Percentiles rank a stretch among this genome's conserved stretches.
phyloP scores from a whole-genome alignment of 225 moss, liverwort and hornwort genomes.

The Takakia lepidozioides region DNA sequence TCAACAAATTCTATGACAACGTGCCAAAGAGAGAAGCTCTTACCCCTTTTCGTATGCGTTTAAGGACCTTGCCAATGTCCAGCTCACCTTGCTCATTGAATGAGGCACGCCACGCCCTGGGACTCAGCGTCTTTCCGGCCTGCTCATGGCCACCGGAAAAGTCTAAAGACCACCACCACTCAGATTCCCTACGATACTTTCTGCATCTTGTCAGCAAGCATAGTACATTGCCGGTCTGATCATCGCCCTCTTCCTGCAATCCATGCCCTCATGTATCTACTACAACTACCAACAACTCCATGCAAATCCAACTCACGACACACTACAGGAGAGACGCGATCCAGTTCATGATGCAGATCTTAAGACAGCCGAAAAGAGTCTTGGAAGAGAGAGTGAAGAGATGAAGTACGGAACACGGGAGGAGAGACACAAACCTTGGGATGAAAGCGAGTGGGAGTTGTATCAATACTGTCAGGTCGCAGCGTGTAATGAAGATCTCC shows the following conservation, averaged over 20 bases:
- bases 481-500: too few relatives aligned
- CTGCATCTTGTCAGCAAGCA: too few relatives aligned
- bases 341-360: too few relatives aligned
- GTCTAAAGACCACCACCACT: too few relatives aligned
- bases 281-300: too few relatives aligned
- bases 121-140: constrained; percentile 88
- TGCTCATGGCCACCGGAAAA: constrained; percentile 17
- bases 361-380: background rate
- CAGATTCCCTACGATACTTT: too few relatives aligned
- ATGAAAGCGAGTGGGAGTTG: constrained; percentile 75
- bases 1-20: too few relatives aligned
- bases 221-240: background rate
- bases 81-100: constrained; percentile 76
- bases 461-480: constrained; percentile 70
- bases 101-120: constrained; percentile 70
- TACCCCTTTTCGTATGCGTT: constrained; percentile 89
- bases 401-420: too few relatives aligned
- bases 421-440: too few relatives aligned
- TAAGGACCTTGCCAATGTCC: constrained; percentile 69
- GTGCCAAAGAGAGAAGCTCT: too few relatives aligned
- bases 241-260: background rate
- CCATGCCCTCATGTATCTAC: background rate
- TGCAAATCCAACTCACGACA: too few relatives aligned
- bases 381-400: background rate
- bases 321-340: too few relatives aligned